phyloP scores from a whole-genome alignment of 441 rosid species.

The Gossypium aridum region DNA sequence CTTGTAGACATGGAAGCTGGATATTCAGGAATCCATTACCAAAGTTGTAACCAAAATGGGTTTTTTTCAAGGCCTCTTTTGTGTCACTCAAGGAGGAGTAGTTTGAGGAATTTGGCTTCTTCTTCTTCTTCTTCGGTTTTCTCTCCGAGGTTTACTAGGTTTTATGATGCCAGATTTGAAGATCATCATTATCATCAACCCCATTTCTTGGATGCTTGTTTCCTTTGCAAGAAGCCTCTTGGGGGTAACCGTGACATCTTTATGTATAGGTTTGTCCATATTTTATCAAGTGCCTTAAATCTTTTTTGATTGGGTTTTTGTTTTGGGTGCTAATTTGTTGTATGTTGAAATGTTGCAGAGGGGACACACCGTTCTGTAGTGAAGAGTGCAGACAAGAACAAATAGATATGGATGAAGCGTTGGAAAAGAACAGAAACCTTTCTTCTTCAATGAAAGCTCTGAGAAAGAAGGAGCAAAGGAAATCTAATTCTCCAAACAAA shows the following conservation, averaged over 20 bases:
- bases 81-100: slow-evolving; percentile 24
- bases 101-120: slow-evolving; percentile 20
- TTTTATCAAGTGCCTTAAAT: neutral
- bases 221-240: slow-evolving; percentile 38
- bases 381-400: slow-evolving; percentile 45
- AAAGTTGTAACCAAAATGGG: slow-evolving; percentile 10
- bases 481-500: slow-evolving; percentile 36
- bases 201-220: slow-evolving; percentile 40
- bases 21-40: slow-evolving; percentile 26
- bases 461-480: slow-evolving; percentile 41
- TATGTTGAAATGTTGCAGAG: slow-evolving; percentile 25
- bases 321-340: neutral
- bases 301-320: neutral
- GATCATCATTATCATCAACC: slow-evolving; percentile 26
- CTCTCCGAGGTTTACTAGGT: slow-evolving; percentile 39
- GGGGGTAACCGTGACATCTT: slow-evolving; percentile 45
- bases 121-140: neutral
- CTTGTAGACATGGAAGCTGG: slow-evolving; percentile 48
- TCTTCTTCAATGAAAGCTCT: slow-evolving; percentile 50
- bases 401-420: slow-evolving; percentile 32
- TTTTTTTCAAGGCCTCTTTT: slow-evolving; percentile 29
- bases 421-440: slow-evolving; percentile 34
- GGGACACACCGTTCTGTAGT: slow-evolving; percentile 43
- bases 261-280: slow-evolving; percentile 39
- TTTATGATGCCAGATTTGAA: slow-evolving; percentile 44